A percentile compares a stretch with the other conserved stretches of the same genome.
Evolutionary conservation across 1,284 basidiomycete species (phyloP).

Genomic region (Tilletia setariae): DNA sequence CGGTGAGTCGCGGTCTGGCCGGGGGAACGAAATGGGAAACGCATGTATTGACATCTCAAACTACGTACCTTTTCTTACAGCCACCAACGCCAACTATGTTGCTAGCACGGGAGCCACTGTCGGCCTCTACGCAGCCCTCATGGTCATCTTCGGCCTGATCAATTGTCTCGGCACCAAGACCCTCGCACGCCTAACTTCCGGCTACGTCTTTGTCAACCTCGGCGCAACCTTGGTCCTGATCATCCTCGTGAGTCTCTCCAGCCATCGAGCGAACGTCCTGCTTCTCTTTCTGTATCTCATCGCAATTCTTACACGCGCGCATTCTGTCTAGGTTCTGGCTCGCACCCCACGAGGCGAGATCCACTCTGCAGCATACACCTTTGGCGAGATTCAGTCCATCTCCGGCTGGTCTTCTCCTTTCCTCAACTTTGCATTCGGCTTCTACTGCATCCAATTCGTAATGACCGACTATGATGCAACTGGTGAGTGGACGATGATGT

Average conservation of each 20-base stretch:
- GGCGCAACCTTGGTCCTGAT: slow-evolving; percentile 65
- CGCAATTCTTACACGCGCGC: too few relatives aligned
- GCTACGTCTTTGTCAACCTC: slow-evolving; percentile 83
- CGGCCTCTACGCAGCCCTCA: slow-evolving; percentile 45
- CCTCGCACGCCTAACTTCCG: slow-evolving; percentile 72
- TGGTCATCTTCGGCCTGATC: slow-evolving; percentile 54
- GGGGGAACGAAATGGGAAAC: too few relatives aligned
- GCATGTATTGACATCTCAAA: too few relatives aligned
- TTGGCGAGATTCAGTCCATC: slow-evolving; percentile 64
- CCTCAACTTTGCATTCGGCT: slow-evolving; percentile 78
- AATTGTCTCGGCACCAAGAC: slow-evolving; percentile 78
- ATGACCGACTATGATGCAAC: slow-evolving; percentile 27
- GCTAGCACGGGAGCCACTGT: slow-evolving; percentile 22
- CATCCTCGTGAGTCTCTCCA: slow-evolving; percentile 60
- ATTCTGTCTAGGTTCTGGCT: slow-evolving; percentile 61
- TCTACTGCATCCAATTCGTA: slow-evolving; percentile 76
- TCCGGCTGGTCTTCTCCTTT: slow-evolving; percentile 78
- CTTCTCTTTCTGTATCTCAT: too few relatives aligned
- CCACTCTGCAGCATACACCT: slow-evolving; percentile 71
- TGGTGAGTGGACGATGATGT: not conserved
- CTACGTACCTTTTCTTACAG: too few relatives aligned
- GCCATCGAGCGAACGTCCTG: too few relatives aligned
- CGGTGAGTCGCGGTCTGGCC: slow-evolving; percentile 27
- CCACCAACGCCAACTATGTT: slow-evolving; percentile 5
- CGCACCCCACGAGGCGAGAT: slow-evolving; percentile 69